Evolutionary conservation across 805 yeast genomes (phyloP).

Genomic region (Saccharomycopsis babjevae): DNA sequence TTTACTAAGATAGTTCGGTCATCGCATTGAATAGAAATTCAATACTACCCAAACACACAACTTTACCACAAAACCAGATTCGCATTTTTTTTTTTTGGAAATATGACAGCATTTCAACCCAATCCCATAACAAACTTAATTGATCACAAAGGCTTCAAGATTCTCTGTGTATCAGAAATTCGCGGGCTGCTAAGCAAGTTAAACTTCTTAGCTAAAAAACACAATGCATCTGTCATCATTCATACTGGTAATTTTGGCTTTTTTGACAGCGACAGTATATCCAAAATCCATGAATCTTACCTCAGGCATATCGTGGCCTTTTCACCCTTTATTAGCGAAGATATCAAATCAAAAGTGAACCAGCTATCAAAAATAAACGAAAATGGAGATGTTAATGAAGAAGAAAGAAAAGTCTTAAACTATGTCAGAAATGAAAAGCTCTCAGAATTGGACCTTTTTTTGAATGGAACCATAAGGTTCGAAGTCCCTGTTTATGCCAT

Average conservation of each 20-base stretch:
- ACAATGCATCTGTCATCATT: slow-evolving; percentile 42
- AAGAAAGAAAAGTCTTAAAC: slow-evolving; percentile 24
- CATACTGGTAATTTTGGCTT: slow-evolving; percentile 80
- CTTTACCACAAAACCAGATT: too few relatives aligned
- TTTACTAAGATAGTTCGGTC: too few relatives aligned
- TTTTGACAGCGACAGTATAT: slow-evolving; percentile 48
- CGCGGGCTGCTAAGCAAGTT: slow-evolving; percentile 43
- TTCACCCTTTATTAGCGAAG: slow-evolving; percentile 45
- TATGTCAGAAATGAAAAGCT: slow-evolving; percentile 30
- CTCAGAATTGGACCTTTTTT: slow-evolving; percentile 42
- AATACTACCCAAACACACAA: too few relatives aligned
- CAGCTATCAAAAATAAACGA: slow-evolving; percentile 38
- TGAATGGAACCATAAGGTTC: slow-evolving; percentile 33
- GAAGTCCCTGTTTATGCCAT: slow-evolving; percentile 64
- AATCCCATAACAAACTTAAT: not conserved
- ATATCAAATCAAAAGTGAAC: slow-evolving; percentile 40
- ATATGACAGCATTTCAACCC: not conserved
- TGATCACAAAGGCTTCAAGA: slow-evolving; percentile 25
- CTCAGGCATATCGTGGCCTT: slow-evolving; percentile 58
- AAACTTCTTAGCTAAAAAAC: slow-evolving; percentile 38
- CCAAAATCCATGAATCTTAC: slow-evolving; percentile 44
- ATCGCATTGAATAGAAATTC: too few relatives aligned
- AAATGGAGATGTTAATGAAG: slow-evolving; percentile 30
- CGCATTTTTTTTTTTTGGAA: not conserved
- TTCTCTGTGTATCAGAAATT: slow-evolving; percentile 45